These are phyloP conservation scores for Fusarium falciforme DNA, from an alignment of 2,329 filamentous ascomycete species.

Conservation along the genomic window DNA sequence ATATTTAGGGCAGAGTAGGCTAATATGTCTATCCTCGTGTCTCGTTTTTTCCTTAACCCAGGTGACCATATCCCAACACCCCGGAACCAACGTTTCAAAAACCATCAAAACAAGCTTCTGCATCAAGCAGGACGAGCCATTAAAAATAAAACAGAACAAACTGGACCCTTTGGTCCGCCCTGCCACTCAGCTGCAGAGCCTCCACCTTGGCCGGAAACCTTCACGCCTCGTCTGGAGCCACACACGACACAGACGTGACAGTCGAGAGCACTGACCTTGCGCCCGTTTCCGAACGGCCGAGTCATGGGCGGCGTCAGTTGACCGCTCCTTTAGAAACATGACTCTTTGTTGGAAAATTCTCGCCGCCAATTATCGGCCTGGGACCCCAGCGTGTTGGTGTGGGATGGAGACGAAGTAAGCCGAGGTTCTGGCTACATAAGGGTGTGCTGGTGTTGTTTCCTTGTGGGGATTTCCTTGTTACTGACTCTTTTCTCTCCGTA, in stretches of 20 bases:
- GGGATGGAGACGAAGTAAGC: not conserved
- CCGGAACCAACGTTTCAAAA: not conserved
- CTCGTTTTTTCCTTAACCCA: too few species aligned
- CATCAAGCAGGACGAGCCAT: not conserved
- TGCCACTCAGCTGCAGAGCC: not conserved
- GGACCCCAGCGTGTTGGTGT: not conserved
- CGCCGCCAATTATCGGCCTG: not conserved
- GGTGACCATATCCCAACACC: not conserved
- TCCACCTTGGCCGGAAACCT: conserved; percentile 1
- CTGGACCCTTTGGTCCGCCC: not conserved
- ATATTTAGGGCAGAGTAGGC: too few species aligned
- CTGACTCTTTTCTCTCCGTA: not conserved
- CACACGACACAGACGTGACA: not conserved
- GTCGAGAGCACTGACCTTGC: not conserved
- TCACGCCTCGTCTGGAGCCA: not conserved
- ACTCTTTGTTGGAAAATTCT: not conserved
- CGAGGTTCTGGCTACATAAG: not conserved
- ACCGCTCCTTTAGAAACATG: not conserved
- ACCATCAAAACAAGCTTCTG: not conserved
- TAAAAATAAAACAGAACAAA: not conserved
- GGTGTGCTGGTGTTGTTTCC: not conserved
- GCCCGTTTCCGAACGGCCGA: not conserved
- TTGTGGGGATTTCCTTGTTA: not conserved
- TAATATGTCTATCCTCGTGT: too few species aligned
- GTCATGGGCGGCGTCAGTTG: conserved; percentile 4